Base-by-base conservation (phyloP, 495 filamentous ascomycete species). In the Penicillium goetzii region DNA sequence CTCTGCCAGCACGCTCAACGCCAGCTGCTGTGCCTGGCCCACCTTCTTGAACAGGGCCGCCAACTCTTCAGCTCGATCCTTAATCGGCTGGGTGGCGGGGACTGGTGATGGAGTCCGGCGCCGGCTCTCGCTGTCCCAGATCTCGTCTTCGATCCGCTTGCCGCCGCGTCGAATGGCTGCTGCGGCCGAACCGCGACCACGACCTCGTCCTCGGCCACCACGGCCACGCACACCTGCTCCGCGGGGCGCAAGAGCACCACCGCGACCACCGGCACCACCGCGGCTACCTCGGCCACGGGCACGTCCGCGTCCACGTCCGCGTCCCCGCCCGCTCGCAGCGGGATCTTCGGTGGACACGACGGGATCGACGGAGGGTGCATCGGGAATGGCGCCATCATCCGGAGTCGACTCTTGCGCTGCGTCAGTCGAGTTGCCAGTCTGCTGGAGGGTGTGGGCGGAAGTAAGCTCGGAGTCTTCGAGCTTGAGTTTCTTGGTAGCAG, bases 31-130 rank as follows among this genome's bases (percentile, higher is more conserved):
- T 0, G 74, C 75, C 14, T 73, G 69, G 41, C 76, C 80, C 26
- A 82, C 68, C 36, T 73, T 75, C 66, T 78, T 81, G 61, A 83
- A 82, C 1, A 76, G 62, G 15, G 70, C 66, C 34, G 78, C 74
- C 34, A 85, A 36, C 59, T 80, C 74, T 4, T 74, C 77, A 61
- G 81, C 79, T 6, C 80, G 77, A 28, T 73, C 64, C 32, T 76
- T 76, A 11, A 82, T 70, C 23, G 68, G 76, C 52, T 78, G 72
- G 4, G 75, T 75, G 11, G 61, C 60, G 9, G 73, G 70, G 59
- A 65, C 74, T 6, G 77, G 80, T 8, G 73, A 76, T 3, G 75
- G 77, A 10, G 78, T 74, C 21, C 72, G 80, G 21, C 73, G 68
- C 30, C 75, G 60, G 38, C 58, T 64, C 10, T 70, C 71, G 25